A percentile compares a stretch with the other conserved stretches of the same genome.
These are phyloP conservation scores for Yarrowia sp. DNA, from an alignment of 805 yeast species.

Conservation along the genomic window DNA sequence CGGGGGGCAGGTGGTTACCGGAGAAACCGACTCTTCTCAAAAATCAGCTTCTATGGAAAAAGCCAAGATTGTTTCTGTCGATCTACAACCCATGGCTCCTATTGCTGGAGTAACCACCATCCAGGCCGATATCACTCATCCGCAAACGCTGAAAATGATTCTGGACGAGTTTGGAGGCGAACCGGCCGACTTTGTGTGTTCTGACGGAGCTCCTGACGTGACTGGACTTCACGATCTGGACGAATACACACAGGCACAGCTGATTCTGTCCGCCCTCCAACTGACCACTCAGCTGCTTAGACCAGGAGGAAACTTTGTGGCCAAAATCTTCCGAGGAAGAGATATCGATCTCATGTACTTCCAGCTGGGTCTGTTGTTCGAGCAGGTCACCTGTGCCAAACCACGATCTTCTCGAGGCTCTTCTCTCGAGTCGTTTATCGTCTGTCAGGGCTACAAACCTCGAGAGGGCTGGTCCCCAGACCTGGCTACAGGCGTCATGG, in stretches of 20 bases:
- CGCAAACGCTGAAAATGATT: conserved; percentile 74
- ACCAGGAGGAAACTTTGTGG: conserved; percentile 91
- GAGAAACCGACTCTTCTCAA: neutral
- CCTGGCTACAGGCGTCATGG: conserved; percentile 26
- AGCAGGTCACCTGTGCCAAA: conserved; percentile 87
- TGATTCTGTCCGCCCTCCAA: conserved; percentile 86
- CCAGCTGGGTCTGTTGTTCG: conserved; percentile 85
- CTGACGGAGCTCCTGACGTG: conserved; percentile 99
- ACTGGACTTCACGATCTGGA: conserved; percentile 96
- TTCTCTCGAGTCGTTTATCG: conserved; percentile 89
- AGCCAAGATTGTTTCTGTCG: conserved; percentile 87
- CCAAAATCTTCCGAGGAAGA: conserved; percentile 93
- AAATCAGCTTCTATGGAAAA: conserved; percentile 30
- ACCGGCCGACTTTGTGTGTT: conserved; percentile 90
- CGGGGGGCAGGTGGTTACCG: conserved; percentile 1
- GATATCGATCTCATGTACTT: conserved; percentile 91
- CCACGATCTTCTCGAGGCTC: conserved; percentile 95
- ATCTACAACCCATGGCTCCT: conserved; percentile 96
- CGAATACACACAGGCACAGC: conserved; percentile 94
- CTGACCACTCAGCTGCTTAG: conserved; percentile 83
- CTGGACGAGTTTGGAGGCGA: conserved; percentile 82
- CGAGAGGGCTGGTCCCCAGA: conserved; percentile 77
- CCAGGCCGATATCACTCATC: conserved; percentile 97
- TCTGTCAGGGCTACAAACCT: conserved; percentile 84
- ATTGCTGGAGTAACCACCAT: conserved; percentile 84